Evolutionary conservation across 805 yeast species (phyloP).

Genomic region (Sungouiella thailandica): DNA sequence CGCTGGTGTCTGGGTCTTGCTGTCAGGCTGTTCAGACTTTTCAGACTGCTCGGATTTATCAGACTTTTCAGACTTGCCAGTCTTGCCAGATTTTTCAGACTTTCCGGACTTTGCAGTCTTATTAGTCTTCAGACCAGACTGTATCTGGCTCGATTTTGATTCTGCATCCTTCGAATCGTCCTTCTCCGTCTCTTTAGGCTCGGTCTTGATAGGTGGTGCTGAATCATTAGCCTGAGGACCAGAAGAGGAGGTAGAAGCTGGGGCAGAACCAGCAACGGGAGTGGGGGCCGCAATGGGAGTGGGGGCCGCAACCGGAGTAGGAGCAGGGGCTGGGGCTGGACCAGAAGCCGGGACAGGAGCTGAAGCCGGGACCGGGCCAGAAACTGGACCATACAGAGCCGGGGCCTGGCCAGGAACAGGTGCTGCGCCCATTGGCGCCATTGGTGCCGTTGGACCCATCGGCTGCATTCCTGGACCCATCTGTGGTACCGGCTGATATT

Average conservation of each 20-base stretch:
- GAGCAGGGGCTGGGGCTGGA: conserved; percentile 1
- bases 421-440: neutral
- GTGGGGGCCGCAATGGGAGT: neutral
- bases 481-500: neutral
- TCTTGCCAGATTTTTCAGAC: neutral
- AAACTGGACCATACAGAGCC: neutral
- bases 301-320: neutral
- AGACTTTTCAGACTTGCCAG: neutral
- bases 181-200: no score
- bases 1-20: neutral
- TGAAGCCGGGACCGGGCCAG: neutral
- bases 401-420: neutral
- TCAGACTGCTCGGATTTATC: neutral
- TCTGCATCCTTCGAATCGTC: neutral
- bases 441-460: neutral
- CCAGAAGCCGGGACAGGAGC: neutral
- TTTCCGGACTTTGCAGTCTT: neutral
- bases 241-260: neutral
- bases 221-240: neutral
- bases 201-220: neutral
- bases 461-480: neutral
- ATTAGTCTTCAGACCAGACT: no score
- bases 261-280: neutral
- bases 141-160: neutral
- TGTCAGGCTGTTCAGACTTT: neutral